Percentiles rank a stretch among this genome's conserved stretches.
phyloP scores from a whole-genome alignment of 2,329 filamentous ascomycete species.

The Phaeomoniella chlamydospora region DNA sequence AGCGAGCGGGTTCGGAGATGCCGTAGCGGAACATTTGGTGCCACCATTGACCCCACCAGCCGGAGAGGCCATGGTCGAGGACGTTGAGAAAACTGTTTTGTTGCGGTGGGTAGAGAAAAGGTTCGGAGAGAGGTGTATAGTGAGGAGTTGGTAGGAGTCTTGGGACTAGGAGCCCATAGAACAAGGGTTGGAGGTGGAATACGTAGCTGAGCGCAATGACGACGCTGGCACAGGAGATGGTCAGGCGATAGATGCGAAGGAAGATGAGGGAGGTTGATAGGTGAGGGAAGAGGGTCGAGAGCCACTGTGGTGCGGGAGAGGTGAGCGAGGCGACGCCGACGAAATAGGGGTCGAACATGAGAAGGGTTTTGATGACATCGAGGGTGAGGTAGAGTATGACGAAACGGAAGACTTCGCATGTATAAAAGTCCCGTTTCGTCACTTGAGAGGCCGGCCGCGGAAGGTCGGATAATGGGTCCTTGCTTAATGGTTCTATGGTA shows the following conservation, averaged over 20 bases:
- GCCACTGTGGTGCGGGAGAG: constrained; percentile 26
- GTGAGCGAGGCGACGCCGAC: constrained; percentile 37
- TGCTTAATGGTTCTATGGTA: constrained; percentile 19
- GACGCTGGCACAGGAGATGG: constrained; percentile 42
- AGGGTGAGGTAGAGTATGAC: constrained; percentile 48
- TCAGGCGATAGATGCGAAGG: constrained; percentile 41
- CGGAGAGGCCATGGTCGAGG: constrained; percentile 53
- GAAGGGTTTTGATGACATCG: constrained; percentile 53
- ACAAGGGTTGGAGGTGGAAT: constrained; percentile 46
- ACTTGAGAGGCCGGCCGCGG: not conserved
- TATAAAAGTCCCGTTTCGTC: not conserved
- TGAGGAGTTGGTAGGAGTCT: constrained; percentile 41
- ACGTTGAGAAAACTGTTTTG: constrained; percentile 35
- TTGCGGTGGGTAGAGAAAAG: constrained; percentile 47
- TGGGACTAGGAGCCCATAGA: constrained; percentile 38
- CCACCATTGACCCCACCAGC: constrained; percentile 80
- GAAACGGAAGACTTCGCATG: constrained; percentile 33
- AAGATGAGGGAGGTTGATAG: constrained; percentile 26
- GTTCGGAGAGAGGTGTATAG: constrained; percentile 43
- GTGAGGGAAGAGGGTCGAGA: constrained; percentile 20
- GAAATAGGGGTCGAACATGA: constrained; percentile 71
- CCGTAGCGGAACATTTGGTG: constrained; percentile 75
- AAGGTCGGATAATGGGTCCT: constrained; percentile 3
- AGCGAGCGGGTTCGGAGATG: constrained; percentile 18
- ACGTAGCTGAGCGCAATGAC: constrained; percentile 45